Conservation (phyloP, 2,329 filamentous ascomycete genomes). For the Drechslerella stenobrocha region DNA sequence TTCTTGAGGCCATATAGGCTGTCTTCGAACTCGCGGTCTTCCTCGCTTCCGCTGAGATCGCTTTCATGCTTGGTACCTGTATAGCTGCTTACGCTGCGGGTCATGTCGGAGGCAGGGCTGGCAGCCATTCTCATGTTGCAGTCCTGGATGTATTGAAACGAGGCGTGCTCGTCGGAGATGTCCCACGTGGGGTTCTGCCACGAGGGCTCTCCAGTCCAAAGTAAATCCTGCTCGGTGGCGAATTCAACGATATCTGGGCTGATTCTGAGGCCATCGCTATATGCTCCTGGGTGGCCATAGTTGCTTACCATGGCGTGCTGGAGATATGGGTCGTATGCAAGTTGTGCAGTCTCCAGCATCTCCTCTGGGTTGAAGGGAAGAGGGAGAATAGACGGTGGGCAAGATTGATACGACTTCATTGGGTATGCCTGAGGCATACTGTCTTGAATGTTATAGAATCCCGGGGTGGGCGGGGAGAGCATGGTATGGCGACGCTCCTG, state of each 20-base stretch:
- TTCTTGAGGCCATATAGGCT: conserved; percentile 47
- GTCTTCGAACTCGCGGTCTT: conserved; percentile 48
- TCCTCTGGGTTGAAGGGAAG: conserved; percentile 38
- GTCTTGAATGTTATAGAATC: conserved; percentile 40
- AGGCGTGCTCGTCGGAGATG: conserved; percentile 42
- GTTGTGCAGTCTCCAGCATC: conserved; percentile 42
- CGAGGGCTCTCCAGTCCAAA: conserved; percentile 43
- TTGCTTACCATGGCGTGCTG: conserved; percentile 42
- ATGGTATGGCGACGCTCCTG: conserved; percentile 46
- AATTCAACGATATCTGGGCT: conserved; percentile 47
- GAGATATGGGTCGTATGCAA: conserved; percentile 42
- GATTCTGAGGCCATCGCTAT: conserved; percentile 42
- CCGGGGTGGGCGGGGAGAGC: conserved; percentile 42
- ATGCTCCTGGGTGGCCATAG: conserved; percentile 42
- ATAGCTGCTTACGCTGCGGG: conserved; percentile 46
- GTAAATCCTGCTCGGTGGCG: conserved; percentile 46
- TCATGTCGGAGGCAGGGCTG: conserved; percentile 46
- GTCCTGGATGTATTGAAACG: conserved; percentile 45
- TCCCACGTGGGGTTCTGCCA: conserved; percentile 45
- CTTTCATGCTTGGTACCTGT: conserved; percentile 38
- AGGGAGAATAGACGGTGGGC: conserved; percentile 44
- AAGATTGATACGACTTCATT: conserved; percentile 47
- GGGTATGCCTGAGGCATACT: conserved; percentile 41
- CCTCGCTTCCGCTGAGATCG: conserved; percentile 44
- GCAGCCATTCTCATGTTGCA: conserved; percentile 47